Percentiles rank a stretch among this genome's conserved stretches.
Evolutionary conservation across 2,329 filamentous ascomycete species (phyloP).

Genomic region (Dactylellina leptospora): DNA sequence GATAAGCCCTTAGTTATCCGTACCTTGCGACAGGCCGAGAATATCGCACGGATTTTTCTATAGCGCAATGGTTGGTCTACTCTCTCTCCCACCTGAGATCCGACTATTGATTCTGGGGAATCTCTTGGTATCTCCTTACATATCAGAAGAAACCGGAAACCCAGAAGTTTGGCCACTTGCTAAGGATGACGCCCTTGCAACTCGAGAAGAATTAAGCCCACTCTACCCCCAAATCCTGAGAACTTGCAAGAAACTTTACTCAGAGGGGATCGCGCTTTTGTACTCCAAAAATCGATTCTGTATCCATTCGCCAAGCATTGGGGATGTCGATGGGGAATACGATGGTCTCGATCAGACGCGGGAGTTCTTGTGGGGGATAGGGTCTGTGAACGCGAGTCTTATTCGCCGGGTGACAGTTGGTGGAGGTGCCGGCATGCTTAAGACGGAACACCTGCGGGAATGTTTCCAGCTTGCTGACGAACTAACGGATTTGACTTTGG

Average conservation of each 20-base stretch:
- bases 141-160: constrained; percentile 33
- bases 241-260: constrained; percentile 39
- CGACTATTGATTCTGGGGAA: constrained; percentile 45
- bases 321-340: constrained; percentile 5
- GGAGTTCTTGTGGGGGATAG: constrained; percentile 44
- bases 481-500: constrained; percentile 26
- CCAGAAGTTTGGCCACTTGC: constrained; percentile 44
- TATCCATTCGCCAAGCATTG: constrained; percentile 17
- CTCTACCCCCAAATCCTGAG: constrained; percentile 41
- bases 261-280: constrained; percentile 29
- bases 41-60: too few relatives aligned
- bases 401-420: constrained; percentile 46
- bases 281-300: constrained; percentile 49
- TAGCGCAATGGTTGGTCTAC: constrained; percentile 32
- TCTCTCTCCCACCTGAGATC: constrained; percentile 36
- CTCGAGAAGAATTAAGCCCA: constrained; percentile 7
- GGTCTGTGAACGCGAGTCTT: constrained; percentile 31
- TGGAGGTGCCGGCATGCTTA: constrained; percentile 38
- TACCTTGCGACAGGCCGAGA: too few relatives aligned
- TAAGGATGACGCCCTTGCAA: constrained; percentile 18
- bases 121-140: constrained; percentile 26
- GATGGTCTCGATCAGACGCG: constrained; percentile 32
- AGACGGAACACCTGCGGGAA: constrained; percentile 36
- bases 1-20: too few relatives aligned
- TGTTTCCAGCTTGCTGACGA: constrained; percentile 33